These are phyloP conservation scores for Aspergillus thermomutatus DNA, from an alignment of 2,329 filamentous ascomycete species.

Conservation along the genomic window DNA sequence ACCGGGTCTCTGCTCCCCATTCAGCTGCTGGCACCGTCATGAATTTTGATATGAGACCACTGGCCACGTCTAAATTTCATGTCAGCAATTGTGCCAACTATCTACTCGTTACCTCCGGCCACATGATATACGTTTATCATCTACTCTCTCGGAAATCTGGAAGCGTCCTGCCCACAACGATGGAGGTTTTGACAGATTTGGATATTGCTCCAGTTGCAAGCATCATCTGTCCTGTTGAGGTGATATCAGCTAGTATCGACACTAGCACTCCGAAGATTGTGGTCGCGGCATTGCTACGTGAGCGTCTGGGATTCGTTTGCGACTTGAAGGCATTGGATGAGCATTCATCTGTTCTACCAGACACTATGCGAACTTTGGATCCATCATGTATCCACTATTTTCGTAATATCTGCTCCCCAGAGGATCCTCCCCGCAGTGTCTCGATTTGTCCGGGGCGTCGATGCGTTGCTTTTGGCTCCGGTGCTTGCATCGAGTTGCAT, in stretches of 20 bases:
- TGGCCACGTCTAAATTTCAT: slow-evolving; percentile 43
- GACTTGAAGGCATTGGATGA: slow-evolving; percentile 42
- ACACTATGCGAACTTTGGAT: slow-evolving; percentile 27
- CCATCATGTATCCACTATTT: slow-evolving; percentile 41
- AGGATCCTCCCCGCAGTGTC: slow-evolving; percentile 63
- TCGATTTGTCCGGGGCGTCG: slow-evolving; percentile 63
- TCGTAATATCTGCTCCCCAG: slow-evolving; percentile 55
- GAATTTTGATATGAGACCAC: slow-evolving; percentile 4
- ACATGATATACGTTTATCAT: slow-evolving; percentile 56
- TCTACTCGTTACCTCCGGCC: slow-evolving; percentile 53
- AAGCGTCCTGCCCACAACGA: slow-evolving; percentile 13
- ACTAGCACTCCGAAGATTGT: slow-evolving; percentile 54
- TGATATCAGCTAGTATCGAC: slow-evolving; percentile 62
- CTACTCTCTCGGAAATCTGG: slow-evolving; percentile 28
- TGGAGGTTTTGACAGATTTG: slow-evolving; percentile 26
- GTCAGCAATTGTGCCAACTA: slow-evolving; percentile 59
- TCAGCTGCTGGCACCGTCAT: slow-evolving; percentile 23
- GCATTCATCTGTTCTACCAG: background rate
- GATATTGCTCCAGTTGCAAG: slow-evolving; percentile 47
- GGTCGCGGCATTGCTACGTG: slow-evolving; percentile 58
- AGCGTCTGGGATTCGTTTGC: slow-evolving; percentile 59
- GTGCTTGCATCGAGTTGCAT: slow-evolving; percentile 61
- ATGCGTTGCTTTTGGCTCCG: slow-evolving; percentile 64
- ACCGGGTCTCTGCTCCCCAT: slow-evolving; percentile 3
- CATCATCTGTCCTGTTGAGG: slow-evolving; percentile 55